phyloP scores from a whole-genome alignment of 2,329 filamentous ascomycete genomes.

The Epichloe coenophiala region DNA sequence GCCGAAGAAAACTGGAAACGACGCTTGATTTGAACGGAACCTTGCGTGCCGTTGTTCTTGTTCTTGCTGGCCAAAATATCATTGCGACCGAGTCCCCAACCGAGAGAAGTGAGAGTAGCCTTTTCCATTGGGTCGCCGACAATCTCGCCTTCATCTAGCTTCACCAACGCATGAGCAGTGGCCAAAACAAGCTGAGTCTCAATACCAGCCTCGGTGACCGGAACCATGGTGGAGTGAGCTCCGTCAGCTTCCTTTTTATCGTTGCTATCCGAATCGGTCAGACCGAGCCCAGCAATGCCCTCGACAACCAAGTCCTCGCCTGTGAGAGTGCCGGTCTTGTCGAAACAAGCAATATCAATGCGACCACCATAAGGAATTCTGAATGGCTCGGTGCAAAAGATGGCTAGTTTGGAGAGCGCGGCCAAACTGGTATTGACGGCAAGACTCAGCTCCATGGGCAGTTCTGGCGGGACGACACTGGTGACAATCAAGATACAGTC shows the following conservation, averaged over 20 bases:
- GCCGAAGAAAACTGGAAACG: constrained; percentile 97
- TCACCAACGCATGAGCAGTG: constrained; percentile 89
- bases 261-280: constrained; percentile 53
- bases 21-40: constrained; percentile 85
- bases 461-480: constrained; percentile 92
- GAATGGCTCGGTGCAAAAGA: constrained; percentile 98
- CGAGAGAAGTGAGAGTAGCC: constrained; percentile 76
- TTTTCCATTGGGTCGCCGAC: constrained; percentile 99
- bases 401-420: constrained; percentile 85
- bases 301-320: constrained; percentile 95
- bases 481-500: constrained; percentile 97
- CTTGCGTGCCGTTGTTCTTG: constrained; percentile 28
- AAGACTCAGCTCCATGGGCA: constrained; percentile 94
- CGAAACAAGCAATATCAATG: constrained; percentile 93
- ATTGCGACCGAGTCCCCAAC: constrained; percentile 85
- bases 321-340: constrained; percentile 95
- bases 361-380: constrained; percentile 92
- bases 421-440: constrained; percentile 97
- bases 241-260: constrained; percentile 60
- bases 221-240: constrained; percentile 65
- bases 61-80: constrained; percentile 59
- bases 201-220: constrained; percentile 55
- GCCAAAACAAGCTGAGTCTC: constrained; percentile 89
- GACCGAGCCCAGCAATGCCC: constrained; percentile 78
- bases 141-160: constrained; percentile 90